phyloP scores from a whole-genome alignment of 345 rosid genomes.

The Populus ilicifolia region DNA sequence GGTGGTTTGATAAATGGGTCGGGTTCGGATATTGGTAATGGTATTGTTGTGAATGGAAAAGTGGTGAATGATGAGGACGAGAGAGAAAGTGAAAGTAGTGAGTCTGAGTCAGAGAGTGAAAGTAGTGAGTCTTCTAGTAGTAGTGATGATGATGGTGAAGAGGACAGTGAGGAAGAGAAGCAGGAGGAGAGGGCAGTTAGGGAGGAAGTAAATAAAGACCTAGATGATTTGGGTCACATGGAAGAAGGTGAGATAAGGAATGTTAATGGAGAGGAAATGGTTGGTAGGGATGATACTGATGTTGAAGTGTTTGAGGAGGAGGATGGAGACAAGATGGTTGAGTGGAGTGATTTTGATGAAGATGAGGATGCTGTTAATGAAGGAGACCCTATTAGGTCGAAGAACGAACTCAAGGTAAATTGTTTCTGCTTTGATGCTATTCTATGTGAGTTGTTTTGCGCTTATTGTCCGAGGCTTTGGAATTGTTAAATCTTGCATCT shows the following conservation, averaged over 20 bases:
- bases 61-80: constrained; percentile 21
- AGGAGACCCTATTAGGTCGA: constrained; percentile 68
- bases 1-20: not conserved
- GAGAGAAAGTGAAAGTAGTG: constrained; percentile 18
- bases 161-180: not conserved
- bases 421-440: constrained; percentile 13
- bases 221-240: constrained; percentile 12
- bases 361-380: constrained; percentile 23
- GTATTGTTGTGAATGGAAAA: constrained; percentile 23
- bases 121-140: constrained; percentile 22
- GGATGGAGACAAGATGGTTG: constrained; percentile 41
- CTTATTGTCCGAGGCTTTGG: constrained; percentile 1
- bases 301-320: constrained; percentile 29
- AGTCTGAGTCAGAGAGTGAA: constrained; percentile 31
- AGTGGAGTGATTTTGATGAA: constrained; percentile 51
- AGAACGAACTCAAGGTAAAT: constrained; percentile 74
- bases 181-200: not conserved
- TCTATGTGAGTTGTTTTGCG: not conserved
- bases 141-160: constrained; percentile 10
- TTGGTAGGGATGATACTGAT: constrained; percentile 14
- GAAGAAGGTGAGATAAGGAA: constrained; percentile 30
- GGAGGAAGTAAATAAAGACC: not conserved
- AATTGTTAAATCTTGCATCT: not conserved
- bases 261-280: constrained; percentile 1
- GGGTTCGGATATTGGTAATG: not conserved